phyloP scores from a whole-genome alignment of 768 basidiomycete species.

The Pleurotus cornucopiae region DNA sequence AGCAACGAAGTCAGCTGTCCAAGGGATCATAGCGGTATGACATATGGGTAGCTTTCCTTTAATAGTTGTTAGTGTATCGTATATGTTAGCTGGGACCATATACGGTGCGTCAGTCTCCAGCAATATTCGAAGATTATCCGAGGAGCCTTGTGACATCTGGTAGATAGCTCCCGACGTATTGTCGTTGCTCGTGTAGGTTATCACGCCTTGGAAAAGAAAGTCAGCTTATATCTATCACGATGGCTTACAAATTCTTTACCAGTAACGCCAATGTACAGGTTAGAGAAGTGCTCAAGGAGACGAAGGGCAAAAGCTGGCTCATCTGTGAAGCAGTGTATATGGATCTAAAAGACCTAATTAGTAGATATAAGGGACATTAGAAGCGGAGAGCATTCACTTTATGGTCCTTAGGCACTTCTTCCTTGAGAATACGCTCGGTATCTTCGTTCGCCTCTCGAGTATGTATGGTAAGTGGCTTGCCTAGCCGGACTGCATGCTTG shows the following conservation, averaged over 20 bases:
- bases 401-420: constrained; percentile 69
- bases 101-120: constrained; percentile 87
- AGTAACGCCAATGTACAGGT: constrained; percentile 81
- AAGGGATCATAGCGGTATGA: constrained; percentile 80
- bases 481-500: constrained; percentile 56
- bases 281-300: constrained; percentile 72
- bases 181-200: constrained; percentile 72
- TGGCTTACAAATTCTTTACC: constrained; percentile 27
- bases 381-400: constrained; percentile 31
- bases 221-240: neutral
- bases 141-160: constrained; percentile 33
- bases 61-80: constrained; percentile 40
- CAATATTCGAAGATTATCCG: constrained; percentile 41
- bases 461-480: constrained; percentile 82
- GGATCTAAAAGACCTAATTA: constrained; percentile 44
- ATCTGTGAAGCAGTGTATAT: constrained; percentile 89
- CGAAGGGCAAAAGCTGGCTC: constrained; percentile 68
- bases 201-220: constrained; percentile 48
- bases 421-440: constrained; percentile 72
- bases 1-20: constrained; percentile 78
- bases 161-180: constrained; percentile 70
- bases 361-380: neutral
- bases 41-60: constrained; percentile 67
- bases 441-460: constrained; percentile 85
- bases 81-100: constrained; percentile 80